Evolutionary conservation across 2,329 filamentous ascomycete species (phyloP).

Genomic region (Xylariaceae sp.): DNA sequence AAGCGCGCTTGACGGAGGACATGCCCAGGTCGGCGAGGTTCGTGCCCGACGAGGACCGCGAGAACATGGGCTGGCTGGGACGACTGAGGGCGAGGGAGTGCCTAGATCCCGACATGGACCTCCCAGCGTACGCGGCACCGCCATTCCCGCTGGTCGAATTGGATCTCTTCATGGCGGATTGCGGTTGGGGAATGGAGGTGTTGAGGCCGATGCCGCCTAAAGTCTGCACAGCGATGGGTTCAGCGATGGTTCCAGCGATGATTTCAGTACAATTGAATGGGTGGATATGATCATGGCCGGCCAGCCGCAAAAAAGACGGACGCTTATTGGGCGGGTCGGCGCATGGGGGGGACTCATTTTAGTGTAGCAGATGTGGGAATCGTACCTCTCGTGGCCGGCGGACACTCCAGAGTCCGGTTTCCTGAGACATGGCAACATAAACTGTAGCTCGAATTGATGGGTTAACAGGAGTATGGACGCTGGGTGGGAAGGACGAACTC

Average conservation of each 20-base stretch:
- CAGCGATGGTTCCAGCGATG: too few relatives aligned
- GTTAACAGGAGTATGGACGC: background rate
- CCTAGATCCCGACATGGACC: constrained; percentile 76
- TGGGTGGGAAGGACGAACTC: background rate
- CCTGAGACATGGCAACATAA: constrained; percentile 68
- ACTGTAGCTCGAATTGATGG: constrained; percentile 1
- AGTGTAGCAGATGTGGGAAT: constrained; percentile 19
- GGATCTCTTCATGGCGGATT: constrained; percentile 90
- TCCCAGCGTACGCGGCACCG: constrained; percentile 60
- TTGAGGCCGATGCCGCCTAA: constrained; percentile 80
- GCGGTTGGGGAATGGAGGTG: constrained; percentile 81
- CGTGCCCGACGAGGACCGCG: constrained; percentile 75
- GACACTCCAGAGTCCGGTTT: constrained; percentile 83
- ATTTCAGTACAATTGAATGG: constrained; percentile 12
- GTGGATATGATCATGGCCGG: constrained; percentile 16
- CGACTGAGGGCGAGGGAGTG: constrained; percentile 81
- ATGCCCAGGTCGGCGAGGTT: constrained; percentile 76
- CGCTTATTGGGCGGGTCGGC: constrained; percentile 14
- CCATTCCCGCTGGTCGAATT: constrained; percentile 69
- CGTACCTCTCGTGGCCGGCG: constrained; percentile 85
- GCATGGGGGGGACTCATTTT: constrained; percentile 7
- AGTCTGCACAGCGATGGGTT: constrained; percentile 53
- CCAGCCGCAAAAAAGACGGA: background rate
- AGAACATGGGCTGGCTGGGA: constrained; percentile 82
- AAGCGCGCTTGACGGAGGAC: constrained; percentile 79